Conservation (phyloP, 2,329 filamentous ascomycete species). For the Exophiala dermatitidis region DNA sequence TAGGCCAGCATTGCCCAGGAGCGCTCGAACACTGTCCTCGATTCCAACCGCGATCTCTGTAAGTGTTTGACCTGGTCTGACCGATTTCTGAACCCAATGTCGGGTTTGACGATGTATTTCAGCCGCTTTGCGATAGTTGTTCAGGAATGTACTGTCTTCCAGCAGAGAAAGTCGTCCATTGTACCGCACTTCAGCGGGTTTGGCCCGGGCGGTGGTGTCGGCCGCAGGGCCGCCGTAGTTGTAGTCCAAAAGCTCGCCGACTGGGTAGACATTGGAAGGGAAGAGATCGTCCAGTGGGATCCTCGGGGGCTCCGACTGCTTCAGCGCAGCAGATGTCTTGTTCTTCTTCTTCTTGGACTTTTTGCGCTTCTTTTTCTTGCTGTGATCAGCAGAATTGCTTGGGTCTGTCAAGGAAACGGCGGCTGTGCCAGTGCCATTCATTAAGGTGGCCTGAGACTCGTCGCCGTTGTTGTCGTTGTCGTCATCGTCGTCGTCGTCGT, state of each 20-base stretch:
- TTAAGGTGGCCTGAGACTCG: slow-evolving; percentile 17
- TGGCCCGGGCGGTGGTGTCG: slow-evolving; percentile 40
- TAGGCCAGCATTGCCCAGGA: slow-evolving; percentile 47
- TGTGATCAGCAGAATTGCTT: neutral
- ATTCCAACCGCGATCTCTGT: slow-evolving; percentile 47
- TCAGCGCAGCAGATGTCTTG: slow-evolving; percentile 25
- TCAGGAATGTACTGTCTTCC: slow-evolving; percentile 44
- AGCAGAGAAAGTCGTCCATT: slow-evolving; percentile 32
- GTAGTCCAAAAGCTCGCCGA: slow-evolving; percentile 43
- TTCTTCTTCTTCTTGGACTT: slow-evolving; percentile 44
- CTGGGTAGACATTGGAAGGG: slow-evolving; percentile 38
- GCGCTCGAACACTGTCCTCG: slow-evolving; percentile 47
- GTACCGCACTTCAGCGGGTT: slow-evolving; percentile 43
- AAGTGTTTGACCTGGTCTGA: slow-evolving; percentile 46
- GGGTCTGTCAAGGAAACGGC: neutral
- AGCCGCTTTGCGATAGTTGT: slow-evolving; percentile 50
- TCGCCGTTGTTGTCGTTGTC: slow-evolving; percentile 27
- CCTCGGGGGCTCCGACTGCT: slow-evolving; percentile 44
- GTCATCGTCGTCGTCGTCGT: slow-evolving; percentile 29
- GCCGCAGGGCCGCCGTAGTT: neutral
- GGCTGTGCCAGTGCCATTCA: slow-evolving; percentile 13
- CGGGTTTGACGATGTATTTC: slow-evolving; percentile 52
- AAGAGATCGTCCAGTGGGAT: slow-evolving; percentile 43
- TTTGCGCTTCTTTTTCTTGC: slow-evolving; percentile 32
- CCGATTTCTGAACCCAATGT: slow-evolving; percentile 43